Evolutionary conservation across 345 rosid genomes (phyloP).

Genomic region (Gossypium anomalum): DNA sequence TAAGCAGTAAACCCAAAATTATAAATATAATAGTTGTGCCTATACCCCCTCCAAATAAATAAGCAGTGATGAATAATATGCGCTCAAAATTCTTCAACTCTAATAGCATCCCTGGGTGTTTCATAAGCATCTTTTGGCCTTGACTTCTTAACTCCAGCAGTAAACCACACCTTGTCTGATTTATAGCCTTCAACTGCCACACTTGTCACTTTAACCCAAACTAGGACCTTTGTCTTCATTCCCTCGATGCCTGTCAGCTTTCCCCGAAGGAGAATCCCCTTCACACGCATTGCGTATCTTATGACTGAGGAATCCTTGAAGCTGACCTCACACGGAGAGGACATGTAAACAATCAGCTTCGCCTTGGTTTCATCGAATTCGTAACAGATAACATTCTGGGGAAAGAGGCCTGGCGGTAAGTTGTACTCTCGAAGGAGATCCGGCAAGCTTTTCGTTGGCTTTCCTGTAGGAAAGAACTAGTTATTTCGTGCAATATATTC

Average conservation of each 20-base stretch:
- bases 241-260: conserved; percentile 83
- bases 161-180: conserved; percentile 93
- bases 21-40: neutral
- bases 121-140: conserved; percentile 67
- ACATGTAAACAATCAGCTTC: conserved; percentile 71
- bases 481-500: neutral
- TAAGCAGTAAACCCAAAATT: neutral
- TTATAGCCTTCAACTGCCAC: conserved; percentile 66
- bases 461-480: conserved; percentile 43
- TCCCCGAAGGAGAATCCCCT: conserved; percentile 67
- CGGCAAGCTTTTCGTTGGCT: conserved; percentile 64
- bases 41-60: neutral
- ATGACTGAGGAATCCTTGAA: conserved; percentile 84
- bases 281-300: conserved; percentile 77
- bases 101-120: conserved; percentile 49
- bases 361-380: conserved; percentile 85
- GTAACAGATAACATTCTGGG: conserved; percentile 75
- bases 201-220: conserved; percentile 85
- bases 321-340: conserved; percentile 71
- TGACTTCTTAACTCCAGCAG: conserved; percentile 88
- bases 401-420: conserved; percentile 87
- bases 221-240: conserved; percentile 90
- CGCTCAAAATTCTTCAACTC: conserved; percentile 69
- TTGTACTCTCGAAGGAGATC: conserved; percentile 91
- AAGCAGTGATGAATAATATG: neutral